Base-by-base conservation (phyloP, 257 asterid species). In the Forsythia viridissima region DNA sequence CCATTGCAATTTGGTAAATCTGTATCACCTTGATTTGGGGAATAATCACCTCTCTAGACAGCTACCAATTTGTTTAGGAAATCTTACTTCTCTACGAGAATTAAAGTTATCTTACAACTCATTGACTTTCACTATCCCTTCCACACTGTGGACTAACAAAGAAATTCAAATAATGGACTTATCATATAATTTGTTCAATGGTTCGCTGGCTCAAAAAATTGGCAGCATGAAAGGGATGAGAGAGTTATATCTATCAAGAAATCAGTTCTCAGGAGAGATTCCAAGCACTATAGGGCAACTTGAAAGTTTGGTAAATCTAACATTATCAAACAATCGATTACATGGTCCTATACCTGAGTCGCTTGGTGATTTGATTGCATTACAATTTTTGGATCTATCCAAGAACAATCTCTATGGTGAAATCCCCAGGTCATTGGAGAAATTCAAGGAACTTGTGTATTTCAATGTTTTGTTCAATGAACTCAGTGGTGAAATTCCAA, bases 281-380 rank as follows among this genome's bases (percentile, higher is more conserved):
- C 85, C 85, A 41, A 78, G 76, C 4, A 3, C 69, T 0, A 12
- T 82, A 7, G 76, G 77, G 6, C 68, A 69, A 52, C 82, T 82
- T 6, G 71, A 55, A 43, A 6, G 3, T 6, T 69, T 82, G 57
- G 76, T 40, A 11, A 37, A 0, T 46, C 82, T 77, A 34, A n/a
- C 70, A 3, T 37, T 82, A 59, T 82, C 85, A 34, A 55, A 5
- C 37, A 82, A 82, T 61, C 42, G 4, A 55, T 74, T 82, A 8
- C 21, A 74, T 43, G 82, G 85, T 20, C 48, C 46, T 10, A 68
- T 78, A 40, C 85, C 85, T 8, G 20, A 78, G 8, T 30, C n/a
- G 0, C 57, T 82, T 41, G 70, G 46, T 1, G 20, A 69, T 42
- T 41, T 82, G 46, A 24, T 21, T 15, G 7, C 71, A n/a, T 57